Evolutionary conservation across 2,329 filamentous ascomycete genomes (phyloP), one percentile per base, ranked within the genome.

Genomic region (Tricladium varicosporioides): DNA sequence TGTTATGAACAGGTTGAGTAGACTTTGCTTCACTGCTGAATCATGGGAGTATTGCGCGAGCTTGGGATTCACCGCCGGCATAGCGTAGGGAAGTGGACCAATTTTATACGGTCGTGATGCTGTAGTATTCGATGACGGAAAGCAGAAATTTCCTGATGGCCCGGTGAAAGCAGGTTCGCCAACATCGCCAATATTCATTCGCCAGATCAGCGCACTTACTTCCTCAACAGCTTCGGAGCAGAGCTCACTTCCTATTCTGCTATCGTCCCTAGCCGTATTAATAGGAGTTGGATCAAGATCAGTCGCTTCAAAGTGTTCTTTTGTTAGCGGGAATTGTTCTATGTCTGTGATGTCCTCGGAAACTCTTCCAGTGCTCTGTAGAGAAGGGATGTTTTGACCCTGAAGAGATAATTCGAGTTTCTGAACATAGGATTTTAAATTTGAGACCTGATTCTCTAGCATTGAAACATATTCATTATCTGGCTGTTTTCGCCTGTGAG

Each of bases 131-230:
- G 53, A 48, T 13, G 33, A n/a, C n/a, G 52, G 27, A 13, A 54
- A 43, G 36, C 46, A 49, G 32, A 54, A 54, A 18, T 54, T 54
- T 42, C 52, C 52, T 9, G 52, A 54, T 27, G 52, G 52, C 22
- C 52, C 52, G 14, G 31, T 54, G 15, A 54, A 54, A 14, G 46
- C 27, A 1, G 44, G 32, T n/a, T 54, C 52, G 19, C 52, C 53
- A 16, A 32, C 14, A n/a, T 49, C 36, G 5, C 45, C 45, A 43
- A 54, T 54, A 19, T 31, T 44, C 45, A 54, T 54, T 19, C 43
- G 49, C 53, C 53, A 54, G 16, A 54, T 50, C 10, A 54, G 15
- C 14, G 48, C 19, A 8, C 54, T 27, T 18, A 52, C 31, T 45
- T 52, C 46, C 3, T 48, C 46, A 13, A 48, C 22, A 11, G 46